phyloP scores from a whole-genome alignment of 2,329 filamentous ascomycete genomes.

The Aspergillus persii region DNA sequence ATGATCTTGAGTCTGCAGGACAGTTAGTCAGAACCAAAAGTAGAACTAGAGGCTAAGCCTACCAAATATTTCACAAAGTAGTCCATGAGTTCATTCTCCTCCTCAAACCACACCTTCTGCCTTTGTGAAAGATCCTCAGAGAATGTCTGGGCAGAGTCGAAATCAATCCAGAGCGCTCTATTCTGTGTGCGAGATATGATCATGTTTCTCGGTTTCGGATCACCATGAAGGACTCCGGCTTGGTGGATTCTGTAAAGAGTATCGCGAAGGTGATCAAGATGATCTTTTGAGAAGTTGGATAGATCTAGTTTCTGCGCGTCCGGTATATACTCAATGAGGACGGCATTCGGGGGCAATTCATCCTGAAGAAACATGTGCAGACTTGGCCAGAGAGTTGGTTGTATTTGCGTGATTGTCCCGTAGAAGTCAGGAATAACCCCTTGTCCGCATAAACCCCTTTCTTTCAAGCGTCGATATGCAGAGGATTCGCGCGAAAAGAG shows the following conservation, averaged over 20 bases:
- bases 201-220: slow-evolving; percentile 19
- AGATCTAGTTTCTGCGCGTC: slow-evolving; percentile 10
- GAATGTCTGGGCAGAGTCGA: slow-evolving; percentile 18
- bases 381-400: slow-evolving; percentile 6
- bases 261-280: slow-evolving; percentile 7
- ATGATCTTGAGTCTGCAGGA: slow-evolving; percentile 3
- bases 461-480: slow-evolving; percentile 17
- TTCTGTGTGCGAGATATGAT: slow-evolving; percentile 10
- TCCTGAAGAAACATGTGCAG: slow-evolving; percentile 16
- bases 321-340: slow-evolving; percentile 19
- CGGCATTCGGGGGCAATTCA: slow-evolving; percentile 14
- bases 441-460: slow-evolving; percentile 14
- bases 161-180: slow-evolving; percentile 20
- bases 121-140: slow-evolving; percentile 7
- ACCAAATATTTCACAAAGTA: slow-evolving; percentile 17
- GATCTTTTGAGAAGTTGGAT: slow-evolving; percentile 11
- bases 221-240: slow-evolving; percentile 14
- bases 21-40: background rate
- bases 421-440: slow-evolving; percentile 19
- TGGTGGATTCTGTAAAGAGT: slow-evolving; percentile 15
- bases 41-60: background rate
- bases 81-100: slow-evolving; percentile 15
- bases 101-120: slow-evolving; percentile 7
- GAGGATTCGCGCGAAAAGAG: slow-evolving; percentile 17
- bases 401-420: slow-evolving; percentile 12